These are phyloP conservation scores for Sclerospora graminicola DNA, from an alignment of 352 stramenopile genomes.

Conservation along the genomic window DNA sequence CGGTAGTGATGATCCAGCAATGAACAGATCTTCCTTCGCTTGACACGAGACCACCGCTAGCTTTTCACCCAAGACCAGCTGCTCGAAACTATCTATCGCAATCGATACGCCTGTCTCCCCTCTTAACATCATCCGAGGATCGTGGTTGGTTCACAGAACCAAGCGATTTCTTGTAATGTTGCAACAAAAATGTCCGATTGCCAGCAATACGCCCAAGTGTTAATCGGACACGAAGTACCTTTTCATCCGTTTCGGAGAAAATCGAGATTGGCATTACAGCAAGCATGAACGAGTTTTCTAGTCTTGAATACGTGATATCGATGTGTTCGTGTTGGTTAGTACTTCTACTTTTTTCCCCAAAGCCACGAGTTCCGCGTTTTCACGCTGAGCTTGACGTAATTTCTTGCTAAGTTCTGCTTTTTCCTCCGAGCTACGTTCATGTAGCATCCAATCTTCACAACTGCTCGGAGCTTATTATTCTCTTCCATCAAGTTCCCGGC, in stretches of 20 bases:
- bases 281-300: constrained; percentile 63
- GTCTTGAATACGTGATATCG: too few species aligned
- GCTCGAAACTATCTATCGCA: constrained; percentile 27
- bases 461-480: constrained; percentile 74
- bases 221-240: constrained; percentile 58
- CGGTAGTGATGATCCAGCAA: constrained; percentile 65
- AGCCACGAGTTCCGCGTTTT: constrained; percentile 52
- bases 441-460: constrained; percentile 76
- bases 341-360: constrained; percentile 66
- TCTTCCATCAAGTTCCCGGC: constrained; percentile 51
- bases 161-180: constrained; percentile 57
- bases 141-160: constrained; percentile 27
- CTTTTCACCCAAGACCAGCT: constrained; percentile 50
- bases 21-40: constrained; percentile 60
- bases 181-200: constrained; percentile 63
- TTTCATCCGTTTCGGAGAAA: constrained; percentile 64
- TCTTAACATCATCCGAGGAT: constrained; percentile 20
- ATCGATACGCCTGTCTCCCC: constrained; percentile 16
- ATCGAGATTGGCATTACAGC: constrained; percentile 59
- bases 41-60: constrained; percentile 46
- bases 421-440: constrained; percentile 67
- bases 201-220: constrained; percentile 49
- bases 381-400: constrained; percentile 57
- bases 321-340: too few species aligned
- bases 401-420: constrained; percentile 79